Percentiles rank a stretch among this genome's conserved stretches.
phyloP scores from a whole-genome alignment of 306 rosid genomes.

The Prunus davidiana region DNA sequence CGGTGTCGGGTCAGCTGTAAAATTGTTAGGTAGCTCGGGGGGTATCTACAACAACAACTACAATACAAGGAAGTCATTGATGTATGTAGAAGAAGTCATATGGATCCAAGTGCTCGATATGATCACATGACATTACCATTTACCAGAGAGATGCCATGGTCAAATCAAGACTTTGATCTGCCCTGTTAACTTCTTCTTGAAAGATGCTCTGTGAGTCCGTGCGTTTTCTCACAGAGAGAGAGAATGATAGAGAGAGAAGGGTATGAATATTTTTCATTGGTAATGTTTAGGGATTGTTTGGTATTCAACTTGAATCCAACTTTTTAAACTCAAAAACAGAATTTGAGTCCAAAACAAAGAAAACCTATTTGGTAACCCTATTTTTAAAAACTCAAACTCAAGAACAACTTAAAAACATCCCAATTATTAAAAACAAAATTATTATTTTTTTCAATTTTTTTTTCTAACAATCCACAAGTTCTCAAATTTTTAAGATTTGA shows the following conservation, averaged over 20 bases:
- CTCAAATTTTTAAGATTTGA: no score
- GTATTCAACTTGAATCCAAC: no score
- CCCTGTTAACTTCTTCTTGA: neutral
- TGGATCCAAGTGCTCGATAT: neutral
- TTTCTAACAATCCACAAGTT: no score
- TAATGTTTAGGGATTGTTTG: no score
- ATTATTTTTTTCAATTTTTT: no score
- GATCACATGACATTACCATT: neutral
- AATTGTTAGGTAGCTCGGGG: neutral
- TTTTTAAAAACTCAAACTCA: no score
- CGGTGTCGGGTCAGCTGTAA: neutral
- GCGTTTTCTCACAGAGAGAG: neutral
- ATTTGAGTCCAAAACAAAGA: no score
- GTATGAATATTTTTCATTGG: neutral
- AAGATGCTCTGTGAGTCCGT: conserved; percentile 4
- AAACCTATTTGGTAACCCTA: no score
- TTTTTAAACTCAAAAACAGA: no score
- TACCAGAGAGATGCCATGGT: neutral
- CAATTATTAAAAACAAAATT: no score
- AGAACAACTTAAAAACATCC: no score
- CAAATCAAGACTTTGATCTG: neutral
- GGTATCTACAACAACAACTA: neutral
- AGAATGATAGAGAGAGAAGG: neutral
- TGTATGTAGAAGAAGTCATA: no score
- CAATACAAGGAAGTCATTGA: neutral